These are phyloP conservation scores for Entelexis paramagnoliae DNA, from an alignment of 1,139 yeast species.

Conservation along the genomic window DNA sequence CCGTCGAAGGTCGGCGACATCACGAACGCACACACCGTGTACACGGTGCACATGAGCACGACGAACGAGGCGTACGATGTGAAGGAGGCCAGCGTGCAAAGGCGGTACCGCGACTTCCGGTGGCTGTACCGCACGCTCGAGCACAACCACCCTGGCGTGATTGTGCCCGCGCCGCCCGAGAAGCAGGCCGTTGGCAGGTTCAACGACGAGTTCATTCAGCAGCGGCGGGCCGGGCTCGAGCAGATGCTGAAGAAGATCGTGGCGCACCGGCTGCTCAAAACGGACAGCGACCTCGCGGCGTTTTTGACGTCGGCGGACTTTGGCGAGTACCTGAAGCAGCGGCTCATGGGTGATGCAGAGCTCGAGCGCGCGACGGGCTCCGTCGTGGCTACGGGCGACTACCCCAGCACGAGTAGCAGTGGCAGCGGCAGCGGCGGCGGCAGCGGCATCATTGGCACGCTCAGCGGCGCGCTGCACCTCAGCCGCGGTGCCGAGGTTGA, in stretches of 20 bases:
- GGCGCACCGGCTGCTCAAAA: constrained; percentile 45
- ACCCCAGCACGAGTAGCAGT: constrained; percentile 29
- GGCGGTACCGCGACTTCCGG: constrained; percentile 74
- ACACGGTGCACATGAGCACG: constrained; percentile 57
- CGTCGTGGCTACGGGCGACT: constrained; percentile 45
- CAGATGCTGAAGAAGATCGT: constrained; percentile 64
- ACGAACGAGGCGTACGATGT: constrained; percentile 22
- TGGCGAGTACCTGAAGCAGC: constrained; percentile 38
- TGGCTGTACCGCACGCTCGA: constrained; percentile 86
- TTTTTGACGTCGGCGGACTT: constrained; percentile 72
- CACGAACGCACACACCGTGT: constrained; percentile 80
- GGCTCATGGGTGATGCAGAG: constrained; percentile 24
- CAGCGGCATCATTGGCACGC: constrained; percentile 17
- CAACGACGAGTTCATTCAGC: constrained; percentile 79
- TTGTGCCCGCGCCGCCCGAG: constrained; percentile 95
- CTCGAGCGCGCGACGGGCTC: constrained; percentile 24
- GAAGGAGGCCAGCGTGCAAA: constrained; percentile 42
- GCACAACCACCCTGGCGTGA: constrained; percentile 76
- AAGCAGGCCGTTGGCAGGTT: constrained; percentile 87
- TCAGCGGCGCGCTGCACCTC: constrained; percentile 31
- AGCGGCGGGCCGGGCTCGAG: constrained; percentile 76
- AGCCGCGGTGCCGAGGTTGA: constrained; percentile 66
- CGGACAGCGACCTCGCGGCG: constrained; percentile 65
- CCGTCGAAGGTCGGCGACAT: constrained; percentile 58
- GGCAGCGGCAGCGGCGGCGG: neutral